Evolutionary conservation across 805 yeast species (phyloP).

Genomic region (Lipomyces oligophaga): DNA sequence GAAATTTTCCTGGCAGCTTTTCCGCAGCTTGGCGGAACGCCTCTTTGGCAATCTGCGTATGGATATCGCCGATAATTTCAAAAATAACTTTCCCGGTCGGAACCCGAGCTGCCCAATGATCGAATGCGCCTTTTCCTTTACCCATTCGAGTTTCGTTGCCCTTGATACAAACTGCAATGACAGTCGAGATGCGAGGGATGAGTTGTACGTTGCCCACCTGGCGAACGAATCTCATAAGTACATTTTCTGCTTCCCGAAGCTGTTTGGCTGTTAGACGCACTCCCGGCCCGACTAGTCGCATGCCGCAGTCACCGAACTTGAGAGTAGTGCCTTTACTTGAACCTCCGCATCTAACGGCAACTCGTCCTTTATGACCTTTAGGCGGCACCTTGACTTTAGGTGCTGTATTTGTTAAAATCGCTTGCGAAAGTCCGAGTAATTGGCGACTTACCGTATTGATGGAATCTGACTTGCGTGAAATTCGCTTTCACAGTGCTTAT

Average conservation of each 20-base stretch:
- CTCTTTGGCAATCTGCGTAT: slow-evolving; percentile 85
- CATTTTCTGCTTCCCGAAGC: slow-evolving; percentile 83
- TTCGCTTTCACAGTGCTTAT: too few relatives aligned
- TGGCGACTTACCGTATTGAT: slow-evolving; percentile 46
- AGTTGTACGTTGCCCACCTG: slow-evolving; percentile 64
- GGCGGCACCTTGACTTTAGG: slow-evolving; percentile 64
- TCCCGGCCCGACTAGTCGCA: slow-evolving; percentile 87
- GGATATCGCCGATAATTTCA: slow-evolving; percentile 74
- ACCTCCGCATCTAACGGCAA: slow-evolving; percentile 91
- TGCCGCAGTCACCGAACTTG: slow-evolving; percentile 77
- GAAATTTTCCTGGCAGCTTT: slow-evolving; percentile 58
- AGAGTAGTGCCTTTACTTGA: slow-evolving; percentile 82
- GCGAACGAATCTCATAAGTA: slow-evolving; percentile 77
- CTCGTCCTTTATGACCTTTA: slow-evolving; percentile 91
- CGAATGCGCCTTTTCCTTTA: slow-evolving; percentile 97
- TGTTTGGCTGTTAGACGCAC: slow-evolving; percentile 80
- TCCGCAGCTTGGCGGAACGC: slow-evolving; percentile 84
- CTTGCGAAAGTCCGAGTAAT: too few relatives aligned
- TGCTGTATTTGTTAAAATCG: background rate
- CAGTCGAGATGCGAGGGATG: slow-evolving; percentile 76
- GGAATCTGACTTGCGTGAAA: slow-evolving; percentile 26
- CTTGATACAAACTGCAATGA: slow-evolving; percentile 87
- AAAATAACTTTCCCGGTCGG: slow-evolving; percentile 92
- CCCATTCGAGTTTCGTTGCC: slow-evolving; percentile 99
- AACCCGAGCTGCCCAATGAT: slow-evolving; percentile 94